These are phyloP conservation scores for Gliomastix tumulicola DNA, from an alignment of 2,329 filamentous ascomycete species.

Conservation along the genomic window DNA sequence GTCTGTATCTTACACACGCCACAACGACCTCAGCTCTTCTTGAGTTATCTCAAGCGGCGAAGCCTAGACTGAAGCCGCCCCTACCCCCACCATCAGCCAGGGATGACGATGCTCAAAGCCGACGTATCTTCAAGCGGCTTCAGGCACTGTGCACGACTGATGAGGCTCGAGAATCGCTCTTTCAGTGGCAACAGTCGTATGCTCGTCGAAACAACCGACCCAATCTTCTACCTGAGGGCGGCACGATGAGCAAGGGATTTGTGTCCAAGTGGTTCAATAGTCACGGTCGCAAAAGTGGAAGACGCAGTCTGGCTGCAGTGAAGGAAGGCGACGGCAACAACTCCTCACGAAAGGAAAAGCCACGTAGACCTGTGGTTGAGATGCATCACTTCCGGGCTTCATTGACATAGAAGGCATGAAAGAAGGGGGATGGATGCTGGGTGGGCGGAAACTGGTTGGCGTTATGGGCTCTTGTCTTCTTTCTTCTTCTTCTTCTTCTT, in stretches of 20 bases:
- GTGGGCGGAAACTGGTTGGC: too few species aligned
- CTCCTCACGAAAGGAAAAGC: too few species aligned
- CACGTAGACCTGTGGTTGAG: too few species aligned
- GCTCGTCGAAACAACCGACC: slow-evolving; percentile 29
- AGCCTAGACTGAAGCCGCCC: too few species aligned
- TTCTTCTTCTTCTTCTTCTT: not conserved
- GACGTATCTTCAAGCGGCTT: slow-evolving; percentile 38
- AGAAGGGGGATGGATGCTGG: too few species aligned
- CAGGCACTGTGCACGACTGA: slow-evolving; percentile 36
- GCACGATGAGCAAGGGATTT: slow-evolving; percentile 16
- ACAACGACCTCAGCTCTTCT: slow-evolving; percentile 23
- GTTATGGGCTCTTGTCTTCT: not conserved
- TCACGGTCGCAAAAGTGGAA: too few species aligned
- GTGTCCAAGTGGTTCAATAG: slow-evolving; percentile 19
- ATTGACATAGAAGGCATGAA: too few species aligned
- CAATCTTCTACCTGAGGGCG: slow-evolving; percentile 30
- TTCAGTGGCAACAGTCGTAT: slow-evolving; percentile 41
- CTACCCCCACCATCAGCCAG: slow-evolving; percentile 7
- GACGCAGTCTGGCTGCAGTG: slow-evolving; percentile 10
- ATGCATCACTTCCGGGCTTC: too few species aligned
- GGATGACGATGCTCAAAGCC: slow-evolving; percentile 33
- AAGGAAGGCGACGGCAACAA: too few species aligned
- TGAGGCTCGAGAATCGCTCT: slow-evolving; percentile 39
- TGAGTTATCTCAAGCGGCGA: too few species aligned
- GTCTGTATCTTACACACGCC: slow-evolving; percentile 21